A percentile compares a stretch with the other conserved stretches of the same genome.
phyloP scores from a whole-genome alignment of 1,284 basidiomycete genomes.

The Rhodotorula sp. region DNA sequence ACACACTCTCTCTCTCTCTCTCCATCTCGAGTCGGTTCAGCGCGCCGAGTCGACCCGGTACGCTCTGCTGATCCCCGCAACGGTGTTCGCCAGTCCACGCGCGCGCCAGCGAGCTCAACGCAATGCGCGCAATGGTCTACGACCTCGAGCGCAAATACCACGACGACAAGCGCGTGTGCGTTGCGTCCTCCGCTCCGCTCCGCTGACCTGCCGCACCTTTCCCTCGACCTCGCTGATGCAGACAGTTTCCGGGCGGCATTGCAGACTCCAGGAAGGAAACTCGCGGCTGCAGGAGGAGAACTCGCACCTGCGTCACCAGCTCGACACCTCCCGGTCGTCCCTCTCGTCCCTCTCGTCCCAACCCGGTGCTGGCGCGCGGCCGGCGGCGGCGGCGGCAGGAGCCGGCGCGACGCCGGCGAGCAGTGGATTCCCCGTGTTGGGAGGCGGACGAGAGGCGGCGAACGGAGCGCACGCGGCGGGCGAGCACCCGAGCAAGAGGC shows the following conservation, averaged over 20 bases:
- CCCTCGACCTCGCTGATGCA: constrained; percentile 2
- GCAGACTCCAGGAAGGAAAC: constrained; percentile 37
- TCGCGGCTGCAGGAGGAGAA: constrained; percentile 60
- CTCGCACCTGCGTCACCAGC: constrained; percentile 62
- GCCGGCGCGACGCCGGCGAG: neutral
- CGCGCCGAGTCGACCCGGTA: too few species aligned
- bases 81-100: constrained; percentile 59
- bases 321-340: constrained; percentile 51
- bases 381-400: too few species aligned
- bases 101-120: constrained; percentile 69
- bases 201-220: too few species aligned
- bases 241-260: too few species aligned
- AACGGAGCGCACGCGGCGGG: neutral
- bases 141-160: constrained; percentile 72
- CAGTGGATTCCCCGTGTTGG: neutral
- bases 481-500: constrained; percentile 26
- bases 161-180: constrained; percentile 63
- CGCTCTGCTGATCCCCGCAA: too few species aligned
- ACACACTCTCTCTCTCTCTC: too few species aligned
- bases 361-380: too few species aligned
- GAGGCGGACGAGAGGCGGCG: constrained; percentile 8
- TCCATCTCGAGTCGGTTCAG: too few species aligned
- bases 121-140: constrained; percentile 70
- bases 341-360: constrained; percentile 3
- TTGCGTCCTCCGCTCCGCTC: constrained; percentile 11